Base-by-base conservation (phyloP, 2,329 filamentous ascomycete genomes). In the Aspergillus flavus region DNA sequence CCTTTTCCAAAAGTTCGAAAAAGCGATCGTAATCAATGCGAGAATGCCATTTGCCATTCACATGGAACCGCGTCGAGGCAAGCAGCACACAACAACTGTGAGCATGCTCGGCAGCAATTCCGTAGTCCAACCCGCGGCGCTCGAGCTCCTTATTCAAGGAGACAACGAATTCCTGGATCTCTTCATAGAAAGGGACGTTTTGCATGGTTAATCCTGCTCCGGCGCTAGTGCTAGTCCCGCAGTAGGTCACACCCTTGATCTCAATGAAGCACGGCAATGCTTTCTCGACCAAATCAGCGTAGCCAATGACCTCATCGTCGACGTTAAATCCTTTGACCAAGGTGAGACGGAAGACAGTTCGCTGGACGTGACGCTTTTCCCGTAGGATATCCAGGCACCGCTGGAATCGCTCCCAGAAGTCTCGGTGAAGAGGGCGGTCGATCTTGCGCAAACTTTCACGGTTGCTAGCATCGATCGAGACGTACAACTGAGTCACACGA, bases 301-400 rank as follows among this genome's bases (percentile, higher is more conserved):
- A 98, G 5, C 94, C 94, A 68, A 90, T 86, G 6, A 90, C 93
- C 78, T 97, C 95, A 70, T 97, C 94, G 28, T 97, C 94, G 67
- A 98, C 88, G 76, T 99, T 98, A 86, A 99, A 98, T 3, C 94
- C 94, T 81, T 98, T 98, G 75, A 98, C 95, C 2, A 99, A 88
- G 0, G 94, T 98, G 4, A 98, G 85, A 1, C 95, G 89, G 83
- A 96, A 98, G 4, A 98, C 95, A 6, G 95, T 98, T 60, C 94
- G 89, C 76, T 97, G 94, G 60, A 89, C 85, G 81, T 92, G 90
- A 46, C 94, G 87, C 78, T 92, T 91, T 76, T 91, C 90, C 19
- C 91, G 87, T 26, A 98, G 82, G 66, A 99, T 97, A 64, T 96
- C 93, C 39, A 98, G 86, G 74, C 95, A 98, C 36, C 90, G 86